Evolutionary conservation across 2,329 filamentous ascomycete species (phyloP).

Genomic region (Fusarium decemcellulare): DNA sequence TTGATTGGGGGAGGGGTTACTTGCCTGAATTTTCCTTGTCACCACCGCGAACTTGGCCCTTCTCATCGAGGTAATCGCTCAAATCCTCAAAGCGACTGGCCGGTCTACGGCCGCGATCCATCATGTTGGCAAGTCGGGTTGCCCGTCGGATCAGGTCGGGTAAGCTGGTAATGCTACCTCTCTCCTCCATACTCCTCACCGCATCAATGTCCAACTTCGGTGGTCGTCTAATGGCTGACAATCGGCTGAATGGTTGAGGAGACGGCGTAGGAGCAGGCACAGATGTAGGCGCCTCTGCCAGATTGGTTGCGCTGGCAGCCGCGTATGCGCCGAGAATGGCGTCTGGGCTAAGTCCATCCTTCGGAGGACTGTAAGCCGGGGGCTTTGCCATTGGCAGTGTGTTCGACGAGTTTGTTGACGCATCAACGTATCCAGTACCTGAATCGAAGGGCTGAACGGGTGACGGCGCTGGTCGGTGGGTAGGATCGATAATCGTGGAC

Average conservation of each 20-base stretch:
- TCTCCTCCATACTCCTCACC: constrained; percentile 83
- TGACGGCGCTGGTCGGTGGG: constrained; percentile 51
- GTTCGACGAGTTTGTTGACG: constrained; percentile 62
- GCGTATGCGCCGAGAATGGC: constrained; percentile 66
- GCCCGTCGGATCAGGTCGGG: constrained; percentile 92
- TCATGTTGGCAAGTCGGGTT: constrained; percentile 86
- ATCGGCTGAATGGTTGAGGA: constrained; percentile 54
- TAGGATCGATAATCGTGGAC: constrained; percentile 24
- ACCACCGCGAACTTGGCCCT: constrained; percentile 53
- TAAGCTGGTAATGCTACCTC: constrained; percentile 92
- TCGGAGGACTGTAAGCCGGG: constrained; percentile 28
- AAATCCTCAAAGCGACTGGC: constrained; percentile 71
- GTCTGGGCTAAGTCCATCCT: constrained; percentile 55
- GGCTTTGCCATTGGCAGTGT: constrained; percentile 52
- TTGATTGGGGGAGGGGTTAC: constrained; percentile 31
- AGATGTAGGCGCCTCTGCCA: constrained; percentile 47
- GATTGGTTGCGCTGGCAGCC: constrained; percentile 62
- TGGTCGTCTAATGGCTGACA: constrained; percentile 74
- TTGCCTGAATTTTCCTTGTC: constrained; percentile 59
- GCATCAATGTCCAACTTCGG: constrained; percentile 86
- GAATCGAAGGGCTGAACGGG: constrained; percentile 59
- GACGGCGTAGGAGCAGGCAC: constrained; percentile 46
- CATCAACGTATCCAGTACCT: constrained; percentile 63
- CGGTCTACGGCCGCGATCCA: constrained; percentile 83
- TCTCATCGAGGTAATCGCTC: constrained; percentile 64